Base-by-base conservation (phyloP, 106 monocot genomes). In the Platanthera guangdongensis region DNA sequence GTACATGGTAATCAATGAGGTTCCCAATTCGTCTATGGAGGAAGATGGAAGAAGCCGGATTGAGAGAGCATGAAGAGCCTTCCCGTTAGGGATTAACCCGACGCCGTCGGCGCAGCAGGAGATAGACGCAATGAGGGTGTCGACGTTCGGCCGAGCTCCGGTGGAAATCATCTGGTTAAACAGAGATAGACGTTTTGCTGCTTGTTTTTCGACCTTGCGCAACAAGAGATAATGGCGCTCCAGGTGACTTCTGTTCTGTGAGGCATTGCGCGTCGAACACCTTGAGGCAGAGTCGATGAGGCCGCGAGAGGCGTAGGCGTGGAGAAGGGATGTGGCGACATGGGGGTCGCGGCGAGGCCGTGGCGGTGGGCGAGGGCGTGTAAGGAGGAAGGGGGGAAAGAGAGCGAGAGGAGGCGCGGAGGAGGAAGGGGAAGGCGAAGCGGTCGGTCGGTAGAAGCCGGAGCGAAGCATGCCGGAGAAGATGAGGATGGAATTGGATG, bases 1-100 rank as follows among this genome's bases (percentile, higher is more conserved):
- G 32, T 88, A 91, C 84, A 88, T 85, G 32, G 6, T 51, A 8
- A 91, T 76, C 47, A 88, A 57, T 6, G 84, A 80, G 4, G 86
- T 88, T 55, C 85, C 82, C 3, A 84, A 19, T 28, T 72, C 74
- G 62, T 8, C 4, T 5, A 74, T 53, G 6, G 53, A 67, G 6
- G 76, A 48, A 6, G 3, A 6, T 6, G 47, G 5, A 16, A 72
- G 72, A 9, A n/a, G 8, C 12, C 74, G 25, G 13, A 71, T 16
- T 16, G 73, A 19, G 8, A 82, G 63, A 12, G 63, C 15, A 65
- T 72, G 75, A 47, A 83, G 74, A 9, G 49, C 47, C 71, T 62
- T 48, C 13, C 88, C 85, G 4, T 67, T 49, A 12, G 47, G 3
- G 4, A 83, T 63, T 9, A 54, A 78, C 13, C 80, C 80, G 25